Base-by-base conservation (phyloP, 768 basidiomycete genomes). In the Filobasidium wieringae region DNA sequence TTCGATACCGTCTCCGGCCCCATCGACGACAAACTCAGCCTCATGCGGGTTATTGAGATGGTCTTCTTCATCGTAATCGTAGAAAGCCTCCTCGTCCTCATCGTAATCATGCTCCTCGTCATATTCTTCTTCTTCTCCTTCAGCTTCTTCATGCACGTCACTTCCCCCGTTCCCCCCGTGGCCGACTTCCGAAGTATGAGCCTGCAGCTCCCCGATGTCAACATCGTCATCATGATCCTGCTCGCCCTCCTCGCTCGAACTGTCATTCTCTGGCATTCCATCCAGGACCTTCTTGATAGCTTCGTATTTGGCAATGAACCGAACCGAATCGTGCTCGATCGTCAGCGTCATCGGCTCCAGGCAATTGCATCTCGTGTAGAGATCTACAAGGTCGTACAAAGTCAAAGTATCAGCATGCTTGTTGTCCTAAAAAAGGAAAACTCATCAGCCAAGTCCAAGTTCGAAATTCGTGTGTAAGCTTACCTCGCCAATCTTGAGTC, bases 81-180 rank as follows among this genome's bases (percentile, higher is more conserved):
- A 33, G 27, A 27, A 14, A 5, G n/a, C 11, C 19, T 47, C 47
- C 15, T 39, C 56, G 8, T 57, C 56, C 12, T 39, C 47, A 15
- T 37, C 56, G n/a, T 57, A 45, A 34, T 57, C 47, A 7, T 61
- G 39, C 41, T 64, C 61, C 14, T 63, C 66, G 51, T 68, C 62
- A 4, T 58, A 61, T 7, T 66, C 66, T 40, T 62, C 65, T 45
- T 47, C 45, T 51, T 59, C 53, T 1, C 53, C 61, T 37, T 55
- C 43, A 19, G 29, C 43, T 1, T 22, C 45, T 6, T 53, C 33
- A n/a, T 19, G 41, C 17, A 34, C 32, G 15, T 19, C 49, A 12
- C 51, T 37, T 39, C 41, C 37, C 58, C 61, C 51, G 29, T 53
- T 30, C 19, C 53, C 51, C 26, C 59, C 66, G 4, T 63, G 62